phyloP scores from a whole-genome alignment of 805 yeast genomes.

The Candida lessepsii region DNA sequence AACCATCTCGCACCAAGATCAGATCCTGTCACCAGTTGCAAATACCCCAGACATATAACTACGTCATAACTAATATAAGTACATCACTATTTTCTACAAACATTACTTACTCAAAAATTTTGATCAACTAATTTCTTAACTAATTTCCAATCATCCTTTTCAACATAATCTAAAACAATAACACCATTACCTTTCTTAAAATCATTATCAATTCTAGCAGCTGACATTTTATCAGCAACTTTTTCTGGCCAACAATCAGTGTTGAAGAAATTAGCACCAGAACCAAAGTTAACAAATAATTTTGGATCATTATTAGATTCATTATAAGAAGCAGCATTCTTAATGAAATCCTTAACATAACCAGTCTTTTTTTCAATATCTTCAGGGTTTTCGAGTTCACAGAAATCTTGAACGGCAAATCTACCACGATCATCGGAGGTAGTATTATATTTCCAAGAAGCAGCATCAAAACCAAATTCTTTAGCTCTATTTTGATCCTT shows the following conservation, averaged over 20 bases:
- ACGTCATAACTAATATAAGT: too few species aligned
- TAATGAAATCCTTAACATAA: conserved; percentile 55
- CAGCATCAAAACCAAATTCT: conserved; percentile 66
- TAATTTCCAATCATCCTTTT: conserved; percentile 58
- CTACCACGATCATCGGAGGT: conserved; percentile 62
- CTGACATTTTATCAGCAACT: conserved; percentile 52
- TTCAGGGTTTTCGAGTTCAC: conserved; percentile 53
- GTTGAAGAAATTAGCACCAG: conserved; percentile 72
- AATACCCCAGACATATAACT: too few species aligned
- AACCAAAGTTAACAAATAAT: conserved; percentile 67
- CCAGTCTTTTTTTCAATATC: conserved; percentile 57
- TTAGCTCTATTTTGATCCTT: conserved; percentile 39
- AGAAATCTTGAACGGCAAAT: conserved; percentile 70
- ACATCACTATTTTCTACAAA: too few species aligned
- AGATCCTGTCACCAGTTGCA: too few species aligned
- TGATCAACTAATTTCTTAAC: conserved; percentile 50
- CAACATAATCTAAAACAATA: conserved; percentile 67
- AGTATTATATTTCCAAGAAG: conserved; percentile 65
- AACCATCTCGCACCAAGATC: too few species aligned
- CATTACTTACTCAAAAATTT: conserved; percentile 42
- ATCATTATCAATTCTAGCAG: conserved; percentile 43
- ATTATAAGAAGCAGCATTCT: conserved; percentile 52
- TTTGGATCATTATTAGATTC: conserved; percentile 45
- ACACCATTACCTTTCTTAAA: conserved; percentile 61
- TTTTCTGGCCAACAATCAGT: conserved; percentile 72